phyloP scores from a whole-genome alignment of 2,329 filamentous ascomycete genomes.

The Aspergillus uvarum region DNA sequence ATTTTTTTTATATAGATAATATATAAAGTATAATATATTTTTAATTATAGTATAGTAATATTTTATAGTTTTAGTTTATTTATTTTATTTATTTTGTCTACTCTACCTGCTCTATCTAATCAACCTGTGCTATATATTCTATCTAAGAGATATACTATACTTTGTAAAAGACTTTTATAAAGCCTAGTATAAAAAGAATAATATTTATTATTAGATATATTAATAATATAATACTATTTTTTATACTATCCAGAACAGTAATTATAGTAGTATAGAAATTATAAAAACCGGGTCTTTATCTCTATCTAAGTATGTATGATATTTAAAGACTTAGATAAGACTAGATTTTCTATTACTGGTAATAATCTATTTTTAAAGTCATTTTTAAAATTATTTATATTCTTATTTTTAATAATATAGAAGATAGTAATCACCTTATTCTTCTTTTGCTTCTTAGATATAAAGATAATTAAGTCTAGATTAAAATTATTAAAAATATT shows the following conservation, averaged over 20 bases:
- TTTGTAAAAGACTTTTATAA: no score
- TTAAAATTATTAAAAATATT: background rate
- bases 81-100: no score
- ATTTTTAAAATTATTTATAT: conserved; percentile 1
- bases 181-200: background rate
- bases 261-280: background rate
- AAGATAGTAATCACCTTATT: no score
- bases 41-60: no score
- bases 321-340: background rate
- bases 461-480: no score
- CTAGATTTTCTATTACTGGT: background rate
- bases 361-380: background rate
- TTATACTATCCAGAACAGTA: background rate
- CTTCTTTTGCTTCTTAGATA: no score
- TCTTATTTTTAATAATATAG: background rate
- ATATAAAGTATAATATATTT: no score
- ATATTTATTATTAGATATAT: background rate
- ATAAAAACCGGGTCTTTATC: background rate
- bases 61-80: no score
- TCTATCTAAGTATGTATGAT: background rate
- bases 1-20: no score
- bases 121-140: no score
- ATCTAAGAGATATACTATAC: no score
- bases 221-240: background rate
- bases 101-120: no score